Evolutionary conservation across 2,329 filamentous ascomycete species (phyloP).

Genomic region (Paramyrothecium roridum): DNA sequence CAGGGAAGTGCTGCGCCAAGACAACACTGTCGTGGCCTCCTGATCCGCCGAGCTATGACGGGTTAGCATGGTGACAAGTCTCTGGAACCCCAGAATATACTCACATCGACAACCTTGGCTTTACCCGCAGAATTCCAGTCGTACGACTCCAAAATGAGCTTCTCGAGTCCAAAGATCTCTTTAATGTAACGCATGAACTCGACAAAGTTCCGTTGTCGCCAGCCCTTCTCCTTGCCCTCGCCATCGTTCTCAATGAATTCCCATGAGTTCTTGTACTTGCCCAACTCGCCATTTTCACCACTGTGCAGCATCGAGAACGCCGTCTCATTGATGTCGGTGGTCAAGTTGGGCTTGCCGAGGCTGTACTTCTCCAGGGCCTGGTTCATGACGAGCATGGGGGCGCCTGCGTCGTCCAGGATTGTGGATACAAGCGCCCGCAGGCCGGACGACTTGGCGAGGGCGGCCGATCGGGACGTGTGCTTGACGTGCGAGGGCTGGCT

Average conservation of each 20-base stretch:
- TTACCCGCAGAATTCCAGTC: slow-evolving; percentile 34
- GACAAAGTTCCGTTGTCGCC: slow-evolving; percentile 34
- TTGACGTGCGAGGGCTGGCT: slow-evolving; percentile 20
- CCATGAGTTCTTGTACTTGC: slow-evolving; percentile 30
- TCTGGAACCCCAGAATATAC: slow-evolving; percentile 11
- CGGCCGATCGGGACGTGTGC: slow-evolving; percentile 35
- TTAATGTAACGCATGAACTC: slow-evolving; percentile 36
- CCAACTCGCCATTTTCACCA: slow-evolving; percentile 18
- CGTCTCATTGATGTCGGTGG: slow-evolving; percentile 29
- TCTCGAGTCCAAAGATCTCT: slow-evolving; percentile 34
- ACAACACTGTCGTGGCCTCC: slow-evolving; percentile 37
- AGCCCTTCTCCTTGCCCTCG: slow-evolving; percentile 32
- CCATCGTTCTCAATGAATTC: slow-evolving; percentile 37
- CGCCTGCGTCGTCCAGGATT: slow-evolving; percentile 32
- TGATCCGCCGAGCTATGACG: slow-evolving; percentile 36
- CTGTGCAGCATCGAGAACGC: slow-evolving; percentile 32
- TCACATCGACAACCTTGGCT: slow-evolving; percentile 36
- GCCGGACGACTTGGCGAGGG: slow-evolving; percentile 26
- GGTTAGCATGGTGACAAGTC: too few species aligned
- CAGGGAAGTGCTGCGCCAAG: slow-evolving; percentile 35
- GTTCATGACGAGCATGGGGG: slow-evolving; percentile 30
- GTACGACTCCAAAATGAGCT: slow-evolving; percentile 24
- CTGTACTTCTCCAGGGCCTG: slow-evolving; percentile 28
- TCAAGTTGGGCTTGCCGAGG: slow-evolving; percentile 23
- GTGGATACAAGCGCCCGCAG: slow-evolving; percentile 32